Base-by-base conservation (phyloP, 1,284 basidiomycete genomes). In the Phlebopus sp. region DNA sequence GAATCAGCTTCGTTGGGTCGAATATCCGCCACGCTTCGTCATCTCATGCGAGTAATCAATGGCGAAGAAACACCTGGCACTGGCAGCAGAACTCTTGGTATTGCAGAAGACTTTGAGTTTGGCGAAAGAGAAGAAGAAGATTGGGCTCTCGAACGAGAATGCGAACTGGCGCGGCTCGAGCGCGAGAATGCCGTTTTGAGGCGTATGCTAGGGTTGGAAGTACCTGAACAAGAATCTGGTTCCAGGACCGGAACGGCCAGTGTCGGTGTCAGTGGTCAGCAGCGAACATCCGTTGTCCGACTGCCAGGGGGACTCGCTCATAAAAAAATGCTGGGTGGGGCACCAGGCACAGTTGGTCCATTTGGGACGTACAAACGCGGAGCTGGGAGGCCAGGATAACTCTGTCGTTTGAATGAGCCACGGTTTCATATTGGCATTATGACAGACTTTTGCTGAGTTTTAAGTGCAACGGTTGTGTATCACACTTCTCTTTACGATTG, bases 121-220 rank as follows among this genome's bases (percentile, higher is more conserved):
- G 58, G 45, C 15, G 56, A 48, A 44, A 55, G 42, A 50, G 67
- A 55, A 34, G 63, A 62, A 0, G 67, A 71, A 0, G 91, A 95
- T 57, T 81, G 84, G 75, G 84, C 90, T 0, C 66, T 97, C 49
- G 90, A 93, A 59, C 75, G 92, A 48, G 93, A 96, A 63, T 86
- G 85, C 61, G 92, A 96, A 70, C 79, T 95, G 9, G 78, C 83
- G 43, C 76, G 90, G 32, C 70, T 97, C 37, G 85, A 94, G 66
- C 81, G 78, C 55, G 94, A 97, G 73, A 97, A 97, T 63, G 78
- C 81, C 44, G 78, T 89, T 54, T 71, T 97, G 51, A 76, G 86
- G 53, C 76, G 82, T 51, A 74, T 95, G 69, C 66, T 90, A 47
- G 82, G 76, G 0, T 51, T 74, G 17, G 60, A 69, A 2, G 52